Conservation (phyloP, 768 basidiomycete genomes). For the Tricholoma sp. region DNA sequence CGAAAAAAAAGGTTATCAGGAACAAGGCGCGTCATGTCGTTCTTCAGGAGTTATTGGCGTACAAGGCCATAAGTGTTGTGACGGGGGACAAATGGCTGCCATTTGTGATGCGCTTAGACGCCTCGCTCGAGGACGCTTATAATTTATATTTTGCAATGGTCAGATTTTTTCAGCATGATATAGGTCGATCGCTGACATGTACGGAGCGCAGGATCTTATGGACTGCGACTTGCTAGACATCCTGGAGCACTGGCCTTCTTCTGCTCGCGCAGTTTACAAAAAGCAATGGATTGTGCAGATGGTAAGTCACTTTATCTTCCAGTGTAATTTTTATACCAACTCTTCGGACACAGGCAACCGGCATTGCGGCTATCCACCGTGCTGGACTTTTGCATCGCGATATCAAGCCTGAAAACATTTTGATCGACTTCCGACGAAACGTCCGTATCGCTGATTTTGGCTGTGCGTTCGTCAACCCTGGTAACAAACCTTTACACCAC, state of each 20-base stretch:
- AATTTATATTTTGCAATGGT: slow-evolving; percentile 36
- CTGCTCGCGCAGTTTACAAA: slow-evolving; percentile 21
- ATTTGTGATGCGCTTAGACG: slow-evolving; percentile 36
- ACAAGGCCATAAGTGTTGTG: slow-evolving; percentile 26
- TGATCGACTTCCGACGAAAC: slow-evolving; percentile 41
- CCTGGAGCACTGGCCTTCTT: slow-evolving; percentile 16
- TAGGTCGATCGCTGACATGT: not conserved
- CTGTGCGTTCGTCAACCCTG: slow-evolving; percentile 20
- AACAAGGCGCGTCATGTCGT: slow-evolving; percentile 13
- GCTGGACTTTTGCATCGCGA: slow-evolving; percentile 67
- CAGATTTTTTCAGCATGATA: slow-evolving; percentile 5
- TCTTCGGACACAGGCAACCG: slow-evolving; percentile 27
- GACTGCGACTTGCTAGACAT: slow-evolving; percentile 28
- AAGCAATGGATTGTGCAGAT: slow-evolving; percentile 37
- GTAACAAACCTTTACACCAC: slow-evolving; percentile 10
- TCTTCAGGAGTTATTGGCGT: slow-evolving; percentile 28
- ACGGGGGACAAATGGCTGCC: slow-evolving; percentile 16
- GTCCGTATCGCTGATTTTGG: slow-evolving; percentile 40
- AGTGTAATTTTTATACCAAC: not conserved
- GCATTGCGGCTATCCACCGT: slow-evolving; percentile 42
- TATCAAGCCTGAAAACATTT: slow-evolving; percentile 66
- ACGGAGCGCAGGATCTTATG: slow-evolving; percentile 33
- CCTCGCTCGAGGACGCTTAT: slow-evolving; percentile 25
- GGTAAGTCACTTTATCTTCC: slow-evolving; percentile 15
- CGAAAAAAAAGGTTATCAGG: slow-evolving; percentile 12